A percentile compares a stretch with the other conserved stretches of the same genome.
These are phyloP conservation scores for Rhizophagus sp. DNA, from an alignment of 192 early-diverging fungal genomes.

Conservation along the genomic window DNA sequence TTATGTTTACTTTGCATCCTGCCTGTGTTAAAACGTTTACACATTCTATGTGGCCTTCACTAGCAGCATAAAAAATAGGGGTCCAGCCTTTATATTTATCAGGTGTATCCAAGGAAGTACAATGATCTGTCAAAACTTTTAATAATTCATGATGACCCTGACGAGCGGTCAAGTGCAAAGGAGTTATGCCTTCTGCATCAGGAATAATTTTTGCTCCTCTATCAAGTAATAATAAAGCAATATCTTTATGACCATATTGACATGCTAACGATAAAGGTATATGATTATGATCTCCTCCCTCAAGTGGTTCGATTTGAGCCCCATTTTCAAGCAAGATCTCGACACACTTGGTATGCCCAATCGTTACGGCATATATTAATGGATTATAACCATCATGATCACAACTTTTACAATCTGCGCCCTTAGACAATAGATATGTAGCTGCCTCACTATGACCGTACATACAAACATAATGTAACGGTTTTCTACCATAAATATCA, in stretches of 20 bases:
- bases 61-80: slow-evolving; percentile 93
- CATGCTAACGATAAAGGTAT: slow-evolving; percentile 88
- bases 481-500: slow-evolving; percentile 90
- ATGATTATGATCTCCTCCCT: slow-evolving; percentile 57
- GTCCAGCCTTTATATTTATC: slow-evolving; percentile 97
- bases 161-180: slow-evolving; percentile 86
- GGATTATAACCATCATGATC: slow-evolving; percentile 93
- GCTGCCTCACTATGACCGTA: slow-evolving; percentile 78
- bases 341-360: slow-evolving; percentile 77
- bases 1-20: slow-evolving; percentile 68
- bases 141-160: slow-evolving; percentile 78
- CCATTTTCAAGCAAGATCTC: slow-evolving; percentile 70
- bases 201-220: slow-evolving; percentile 73
- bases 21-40: slow-evolving; percentile 78
- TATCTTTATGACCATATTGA: slow-evolving; percentile 86
- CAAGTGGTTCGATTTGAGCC: slow-evolving; percentile 62
- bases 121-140: slow-evolving; percentile 70
- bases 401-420: slow-evolving; percentile 52
- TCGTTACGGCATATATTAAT: slow-evolving; percentile 83
- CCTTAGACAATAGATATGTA: slow-evolving; percentile 53
- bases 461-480: slow-evolving; percentile 95
- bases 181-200: slow-evolving; percentile 82
- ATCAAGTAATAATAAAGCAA: slow-evolving; percentile 77
- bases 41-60: slow-evolving; percentile 85
- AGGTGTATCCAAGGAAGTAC: slow-evolving; percentile 70